Conservation (phyloP, 2,329 filamentous ascomycete species). For the Lachnellula hyalina region DNA sequence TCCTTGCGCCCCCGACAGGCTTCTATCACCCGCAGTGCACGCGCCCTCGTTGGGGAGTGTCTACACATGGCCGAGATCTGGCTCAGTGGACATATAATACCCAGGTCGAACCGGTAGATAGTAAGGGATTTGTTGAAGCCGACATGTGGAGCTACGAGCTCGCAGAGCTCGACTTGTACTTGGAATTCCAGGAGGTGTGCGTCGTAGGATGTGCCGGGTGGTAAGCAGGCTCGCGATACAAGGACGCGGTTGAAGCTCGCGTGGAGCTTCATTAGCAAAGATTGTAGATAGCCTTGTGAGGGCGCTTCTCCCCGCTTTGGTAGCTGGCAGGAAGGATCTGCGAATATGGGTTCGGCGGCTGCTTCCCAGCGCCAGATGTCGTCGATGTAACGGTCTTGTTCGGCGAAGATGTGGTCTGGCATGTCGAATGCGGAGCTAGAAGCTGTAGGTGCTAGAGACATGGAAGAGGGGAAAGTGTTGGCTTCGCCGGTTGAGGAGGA, state of each 20-base stretch:
- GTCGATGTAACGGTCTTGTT: slow-evolving; percentile 4
- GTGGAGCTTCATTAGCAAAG: slow-evolving; percentile 6
- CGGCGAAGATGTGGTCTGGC: not conserved
- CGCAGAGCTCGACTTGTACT: slow-evolving; percentile 1
- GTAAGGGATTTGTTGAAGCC: too few relatives aligned
- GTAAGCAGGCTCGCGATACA: slow-evolving; percentile 1
- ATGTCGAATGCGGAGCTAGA: not conserved
- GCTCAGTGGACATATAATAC: not conserved
- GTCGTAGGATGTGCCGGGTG: slow-evolving; percentile 10
- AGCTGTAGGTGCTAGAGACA: too few relatives aligned
- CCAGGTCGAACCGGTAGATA: not conserved
- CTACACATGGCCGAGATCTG: not conserved
- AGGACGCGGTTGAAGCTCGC: slow-evolving; percentile 3
- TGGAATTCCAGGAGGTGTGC: slow-evolving; percentile 5
- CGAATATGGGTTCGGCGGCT: slow-evolving; percentile 1
- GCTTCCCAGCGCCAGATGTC: slow-evolving; percentile 4
- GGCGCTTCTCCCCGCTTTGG: not conserved
- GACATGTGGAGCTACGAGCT: slow-evolving; percentile 2
- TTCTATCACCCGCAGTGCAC: not conserved
- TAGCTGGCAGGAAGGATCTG: not conserved
- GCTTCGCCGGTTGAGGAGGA: not conserved
- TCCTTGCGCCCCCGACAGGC: not conserved
- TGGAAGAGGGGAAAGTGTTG: too few relatives aligned
- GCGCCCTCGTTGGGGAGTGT: not conserved
- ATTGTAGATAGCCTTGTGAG: slow-evolving; percentile 4